Conservation (phyloP, 2,329 filamentous ascomycete genomes). For the Cercospora brassicicola region DNA sequence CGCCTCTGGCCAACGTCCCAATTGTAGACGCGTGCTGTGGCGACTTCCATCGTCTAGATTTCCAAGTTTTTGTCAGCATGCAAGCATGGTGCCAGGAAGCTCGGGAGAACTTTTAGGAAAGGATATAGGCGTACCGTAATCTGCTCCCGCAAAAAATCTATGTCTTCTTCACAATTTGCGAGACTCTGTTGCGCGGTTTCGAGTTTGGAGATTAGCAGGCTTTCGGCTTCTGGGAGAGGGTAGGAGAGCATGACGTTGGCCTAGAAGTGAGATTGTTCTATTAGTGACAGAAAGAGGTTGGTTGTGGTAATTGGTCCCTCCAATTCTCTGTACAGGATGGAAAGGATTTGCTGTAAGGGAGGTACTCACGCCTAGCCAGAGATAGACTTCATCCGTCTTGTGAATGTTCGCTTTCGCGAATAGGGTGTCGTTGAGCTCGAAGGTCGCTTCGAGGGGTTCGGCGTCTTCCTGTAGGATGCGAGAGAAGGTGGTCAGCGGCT, state of each 20-base stretch:
- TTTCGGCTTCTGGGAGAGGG: conserved; percentile 81
- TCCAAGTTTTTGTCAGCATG: not conserved
- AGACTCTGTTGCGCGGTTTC: conserved; percentile 75
- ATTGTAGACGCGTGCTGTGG: conserved; percentile 95
- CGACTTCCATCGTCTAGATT: conserved; percentile 88
- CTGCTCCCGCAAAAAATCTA: conserved; percentile 93
- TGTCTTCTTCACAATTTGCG: conserved; percentile 88
- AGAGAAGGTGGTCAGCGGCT: not conserved
- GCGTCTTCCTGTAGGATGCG: conserved; percentile 42
- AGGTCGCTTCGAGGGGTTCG: conserved; percentile 83
- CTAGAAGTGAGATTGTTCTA: conserved; percentile 49
- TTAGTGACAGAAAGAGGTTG: too few relatives aligned
- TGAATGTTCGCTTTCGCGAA: conserved; percentile 84
- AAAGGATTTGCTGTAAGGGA: not conserved
- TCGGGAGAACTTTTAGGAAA: too few relatives aligned
- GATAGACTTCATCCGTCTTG: conserved; percentile 84
- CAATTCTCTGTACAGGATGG: not conserved
- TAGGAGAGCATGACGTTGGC: conserved; percentile 98
- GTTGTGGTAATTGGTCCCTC: too few relatives aligned
- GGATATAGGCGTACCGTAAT: conserved; percentile 69
- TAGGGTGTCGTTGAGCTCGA: conserved; percentile 94
- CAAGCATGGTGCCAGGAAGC: too few relatives aligned
- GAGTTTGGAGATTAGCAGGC: conserved; percentile 74
- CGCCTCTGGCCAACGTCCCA: conserved; percentile 96
- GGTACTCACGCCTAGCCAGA: conserved; percentile 82